Conservation (phyloP, 768 basidiomycete species). For the Mycena vitilis region DNA sequence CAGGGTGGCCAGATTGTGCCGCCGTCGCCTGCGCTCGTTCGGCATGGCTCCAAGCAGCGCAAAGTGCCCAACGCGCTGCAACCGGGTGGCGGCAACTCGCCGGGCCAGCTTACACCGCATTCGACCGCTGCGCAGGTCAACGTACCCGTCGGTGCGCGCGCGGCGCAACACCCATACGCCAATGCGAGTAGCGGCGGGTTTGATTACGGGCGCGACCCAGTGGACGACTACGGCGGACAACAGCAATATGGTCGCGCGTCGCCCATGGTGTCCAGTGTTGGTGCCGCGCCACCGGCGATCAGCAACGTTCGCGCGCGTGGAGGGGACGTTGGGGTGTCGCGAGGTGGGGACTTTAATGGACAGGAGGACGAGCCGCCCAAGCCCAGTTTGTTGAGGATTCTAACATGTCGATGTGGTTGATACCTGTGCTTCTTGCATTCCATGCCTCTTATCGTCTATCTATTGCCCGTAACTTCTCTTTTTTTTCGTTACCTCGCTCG, state of each 20-base stretch:
- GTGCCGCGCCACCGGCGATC: constrained; percentile 76
- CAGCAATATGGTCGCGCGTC: constrained; percentile 82
- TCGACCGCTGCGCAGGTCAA: constrained; percentile 82
- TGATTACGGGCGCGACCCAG: constrained; percentile 61
- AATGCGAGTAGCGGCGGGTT: constrained; percentile 66
- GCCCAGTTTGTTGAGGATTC: constrained; percentile 70
- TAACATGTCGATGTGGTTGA: constrained; percentile 84
- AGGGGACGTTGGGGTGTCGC: constrained; percentile 75
- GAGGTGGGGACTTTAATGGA: constrained; percentile 67
- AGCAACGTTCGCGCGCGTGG: constrained; percentile 78
- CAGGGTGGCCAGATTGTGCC: constrained; percentile 69
- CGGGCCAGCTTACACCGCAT: constrained; percentile 75
- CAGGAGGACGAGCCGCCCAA: constrained; percentile 68
- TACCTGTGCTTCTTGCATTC: constrained; percentile 36
- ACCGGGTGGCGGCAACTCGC: constrained; percentile 59
- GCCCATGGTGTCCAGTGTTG: constrained; percentile 81
- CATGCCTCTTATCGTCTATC: constrained; percentile 37
- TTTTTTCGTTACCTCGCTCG: constrained; percentile 32
- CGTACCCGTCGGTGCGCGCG: constrained; percentile 67
- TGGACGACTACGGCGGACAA: constrained; percentile 70
- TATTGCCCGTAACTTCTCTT: constrained; percentile 42
- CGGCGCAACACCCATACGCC: constrained; percentile 77
- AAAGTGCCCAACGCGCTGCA: constrained; percentile 70
- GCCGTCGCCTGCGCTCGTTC: constrained; percentile 83
- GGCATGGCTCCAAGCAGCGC: constrained; percentile 79